Evolutionary conservation across 192 early-diverging fungal species (phyloP).

Genomic region (Backusella australiensis): DNA sequence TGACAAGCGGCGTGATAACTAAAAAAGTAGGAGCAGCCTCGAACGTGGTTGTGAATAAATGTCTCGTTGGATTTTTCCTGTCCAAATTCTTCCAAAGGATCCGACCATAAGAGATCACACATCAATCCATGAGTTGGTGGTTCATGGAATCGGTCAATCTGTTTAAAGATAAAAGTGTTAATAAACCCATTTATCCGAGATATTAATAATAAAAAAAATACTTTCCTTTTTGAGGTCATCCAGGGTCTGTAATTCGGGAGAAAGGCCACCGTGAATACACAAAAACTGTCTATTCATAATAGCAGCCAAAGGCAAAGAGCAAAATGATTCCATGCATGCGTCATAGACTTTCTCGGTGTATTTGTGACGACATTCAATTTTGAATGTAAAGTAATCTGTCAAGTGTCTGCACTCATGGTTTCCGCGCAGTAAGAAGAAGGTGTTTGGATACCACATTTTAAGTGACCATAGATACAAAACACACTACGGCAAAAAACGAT

Average conservation of each 20-base stretch:
- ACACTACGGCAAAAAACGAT: constrained; percentile 51
- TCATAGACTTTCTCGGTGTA: constrained; percentile 92
- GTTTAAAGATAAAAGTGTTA: constrained; percentile 14
- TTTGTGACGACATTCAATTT: constrained; percentile 95
- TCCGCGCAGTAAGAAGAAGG: constrained; percentile 87
- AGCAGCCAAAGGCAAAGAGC: constrained; percentile 84
- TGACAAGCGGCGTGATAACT: constrained; percentile 90
- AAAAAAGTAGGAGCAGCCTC: constrained; percentile 95
- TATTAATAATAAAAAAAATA: constrained; percentile 5
- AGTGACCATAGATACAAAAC: constrained; percentile 89
- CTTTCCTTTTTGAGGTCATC: constrained; percentile 72
- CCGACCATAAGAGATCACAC: constrained; percentile 95
- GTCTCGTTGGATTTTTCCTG: constrained; percentile 87
- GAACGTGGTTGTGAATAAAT: constrained; percentile 90
- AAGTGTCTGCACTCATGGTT: constrained; percentile 97
- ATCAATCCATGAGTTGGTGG: constrained; percentile 92
- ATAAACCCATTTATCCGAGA: not conserved
- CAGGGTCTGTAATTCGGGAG: constrained; percentile 86
- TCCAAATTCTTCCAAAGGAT: constrained; percentile 97
- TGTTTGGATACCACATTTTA: constrained; percentile 89
- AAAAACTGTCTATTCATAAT: constrained; percentile 96
- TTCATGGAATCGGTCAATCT: constrained; percentile 91
- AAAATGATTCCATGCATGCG: constrained; percentile 88
- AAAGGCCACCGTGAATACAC: constrained; percentile 95
- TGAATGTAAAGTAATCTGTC: constrained; percentile 98